Percentiles rank a stretch among this genome's conserved stretches.
phyloP scores from a whole-genome alignment of 2,329 filamentous ascomycete genomes.

The Microcera coccophila region DNA sequence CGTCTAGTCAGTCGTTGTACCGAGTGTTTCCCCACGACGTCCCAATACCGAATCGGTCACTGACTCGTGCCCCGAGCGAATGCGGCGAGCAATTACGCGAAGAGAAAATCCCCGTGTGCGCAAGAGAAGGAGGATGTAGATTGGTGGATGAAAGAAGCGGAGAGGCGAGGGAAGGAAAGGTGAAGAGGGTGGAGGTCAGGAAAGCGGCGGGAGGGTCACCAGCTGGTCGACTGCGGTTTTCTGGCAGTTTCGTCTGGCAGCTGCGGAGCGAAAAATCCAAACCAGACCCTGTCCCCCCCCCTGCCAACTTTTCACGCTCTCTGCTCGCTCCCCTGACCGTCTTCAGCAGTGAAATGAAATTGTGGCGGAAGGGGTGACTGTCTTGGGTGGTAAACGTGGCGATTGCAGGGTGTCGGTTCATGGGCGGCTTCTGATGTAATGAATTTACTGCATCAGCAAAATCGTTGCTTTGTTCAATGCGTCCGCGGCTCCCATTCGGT shows the following conservation, averaged over 20 bases:
- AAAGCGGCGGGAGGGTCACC: slow-evolving; percentile 15
- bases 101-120: slow-evolving; percentile 7
- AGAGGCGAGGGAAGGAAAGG: slow-evolving; percentile 8
- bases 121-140: slow-evolving; percentile 13
- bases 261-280: slow-evolving; percentile 20
- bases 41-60: slow-evolving; percentile 31
- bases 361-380: slow-evolving; percentile 25
- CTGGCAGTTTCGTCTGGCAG: slow-evolving; percentile 10
- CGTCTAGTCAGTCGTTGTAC: slow-evolving; percentile 27
- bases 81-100: slow-evolving; percentile 27
- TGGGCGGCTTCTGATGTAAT: slow-evolving; percentile 8
- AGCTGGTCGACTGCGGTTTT: slow-evolving; percentile 19
- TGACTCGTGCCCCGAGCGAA: slow-evolving; percentile 30
- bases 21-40: slow-evolving; percentile 28
- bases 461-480: slow-evolving; percentile 11
- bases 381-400: slow-evolving; percentile 12
- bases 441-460: neutral
- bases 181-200: slow-evolving; percentile 19
- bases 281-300: slow-evolving; percentile 21
- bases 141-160: slow-evolving; percentile 6
- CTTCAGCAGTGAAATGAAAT: slow-evolving; percentile 18
- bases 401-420: slow-evolving; percentile 10
- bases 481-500: slow-evolving; percentile 10
- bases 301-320: slow-evolving; percentile 19
- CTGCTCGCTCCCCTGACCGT: slow-evolving; percentile 17